Conservation (phyloP, 2,329 filamentous ascomycete genomes). For the Trichophyton benhamiae region DNA sequence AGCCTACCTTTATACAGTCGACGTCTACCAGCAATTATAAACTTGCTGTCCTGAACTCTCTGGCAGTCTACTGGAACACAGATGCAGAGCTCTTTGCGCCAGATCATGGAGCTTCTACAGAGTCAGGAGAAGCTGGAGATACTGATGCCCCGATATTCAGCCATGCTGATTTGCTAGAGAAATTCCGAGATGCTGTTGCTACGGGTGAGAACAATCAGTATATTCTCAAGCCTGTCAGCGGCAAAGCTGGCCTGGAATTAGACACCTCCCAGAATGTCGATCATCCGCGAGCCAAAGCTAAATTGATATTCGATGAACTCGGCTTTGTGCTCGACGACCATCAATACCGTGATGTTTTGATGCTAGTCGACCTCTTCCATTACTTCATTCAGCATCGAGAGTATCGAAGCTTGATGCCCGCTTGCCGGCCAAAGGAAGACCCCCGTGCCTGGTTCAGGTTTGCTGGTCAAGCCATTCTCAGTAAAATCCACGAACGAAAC, state of each 20-base stretch:
- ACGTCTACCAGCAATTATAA: conserved; percentile 78
- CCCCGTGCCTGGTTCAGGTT: conserved; percentile 87
- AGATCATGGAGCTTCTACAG: conserved; percentile 45
- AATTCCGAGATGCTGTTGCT: conserved; percentile 70
- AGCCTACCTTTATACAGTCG: conserved; percentile 88
- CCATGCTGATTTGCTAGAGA: conserved; percentile 64
- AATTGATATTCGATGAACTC: conserved; percentile 89
- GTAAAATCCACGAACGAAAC: conserved; percentile 91
- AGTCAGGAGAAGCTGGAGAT: conserved; percentile 38
- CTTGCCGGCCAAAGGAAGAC: conserved; percentile 72
- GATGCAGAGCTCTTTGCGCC: conserved; percentile 74
- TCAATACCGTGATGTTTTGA: conserved; percentile 91
- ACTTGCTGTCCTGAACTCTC: conserved; percentile 72
- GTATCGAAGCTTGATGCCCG: conserved; percentile 85
- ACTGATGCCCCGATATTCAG: conserved; percentile 46
- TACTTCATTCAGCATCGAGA: conserved; percentile 97
- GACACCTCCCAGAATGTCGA: conserved; percentile 79
- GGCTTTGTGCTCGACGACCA: conserved; percentile 95
- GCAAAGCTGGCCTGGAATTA: conserved; percentile 85
- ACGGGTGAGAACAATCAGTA: conserved; percentile 72
- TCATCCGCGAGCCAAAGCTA: conserved; percentile 76
- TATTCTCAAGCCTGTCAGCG: conserved; percentile 89
- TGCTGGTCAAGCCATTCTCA: conserved; percentile 74
- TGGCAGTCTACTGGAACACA: conserved; percentile 97
- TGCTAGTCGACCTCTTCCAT: conserved; percentile 97